Conservation (phyloP, 306 rosid genomes). For the Ziziphus jujuba region DNA sequence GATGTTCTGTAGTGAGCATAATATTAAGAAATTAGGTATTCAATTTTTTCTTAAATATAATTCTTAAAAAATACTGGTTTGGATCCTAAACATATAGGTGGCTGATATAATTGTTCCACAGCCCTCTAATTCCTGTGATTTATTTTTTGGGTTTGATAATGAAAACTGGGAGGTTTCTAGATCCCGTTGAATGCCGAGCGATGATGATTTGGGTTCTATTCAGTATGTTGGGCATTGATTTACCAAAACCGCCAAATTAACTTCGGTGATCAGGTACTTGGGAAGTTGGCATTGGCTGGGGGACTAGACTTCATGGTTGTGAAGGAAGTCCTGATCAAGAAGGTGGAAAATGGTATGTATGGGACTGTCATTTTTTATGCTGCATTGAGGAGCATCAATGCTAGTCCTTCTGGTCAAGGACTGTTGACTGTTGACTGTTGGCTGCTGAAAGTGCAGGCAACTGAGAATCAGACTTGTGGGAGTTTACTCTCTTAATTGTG, state of each 20-base stretch:
- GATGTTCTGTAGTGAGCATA: no score
- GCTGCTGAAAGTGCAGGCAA: conserved; percentile 17
- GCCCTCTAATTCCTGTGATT: no score
- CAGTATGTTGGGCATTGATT: conserved; percentile 32
- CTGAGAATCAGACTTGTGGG: conserved; percentile 38
- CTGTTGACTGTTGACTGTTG: no score
- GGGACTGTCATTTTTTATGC: conserved; percentile 26
- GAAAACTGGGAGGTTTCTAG: conserved; percentile 39
- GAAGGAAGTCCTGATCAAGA: conserved; percentile 29
- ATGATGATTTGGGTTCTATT: conserved; percentile 12
- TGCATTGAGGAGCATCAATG: conserved; percentile 23
- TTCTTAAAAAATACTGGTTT: no score
- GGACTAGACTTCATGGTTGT: conserved; percentile 34
- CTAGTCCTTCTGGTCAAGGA: conserved; percentile 29
- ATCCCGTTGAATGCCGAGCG: conserved; percentile 28
- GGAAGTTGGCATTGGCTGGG: conserved; percentile 26
- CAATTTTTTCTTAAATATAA: no score
- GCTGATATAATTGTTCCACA: no score
- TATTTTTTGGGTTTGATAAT: conserved; percentile 32
- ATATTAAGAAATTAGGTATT: no score
- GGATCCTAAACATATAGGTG: no score
- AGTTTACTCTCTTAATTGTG: conserved; percentile 25
- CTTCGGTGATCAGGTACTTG: conserved; percentile 40
- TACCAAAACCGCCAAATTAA: conserved; percentile 39
- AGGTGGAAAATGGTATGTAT: conserved; percentile 32